A percentile compares a stretch with the other conserved stretches of the same genome.
These are phyloP conservation scores for Exserohilum turcica DNA, from an alignment of 2,329 filamentous ascomycete species.

Conservation along the genomic window DNA sequence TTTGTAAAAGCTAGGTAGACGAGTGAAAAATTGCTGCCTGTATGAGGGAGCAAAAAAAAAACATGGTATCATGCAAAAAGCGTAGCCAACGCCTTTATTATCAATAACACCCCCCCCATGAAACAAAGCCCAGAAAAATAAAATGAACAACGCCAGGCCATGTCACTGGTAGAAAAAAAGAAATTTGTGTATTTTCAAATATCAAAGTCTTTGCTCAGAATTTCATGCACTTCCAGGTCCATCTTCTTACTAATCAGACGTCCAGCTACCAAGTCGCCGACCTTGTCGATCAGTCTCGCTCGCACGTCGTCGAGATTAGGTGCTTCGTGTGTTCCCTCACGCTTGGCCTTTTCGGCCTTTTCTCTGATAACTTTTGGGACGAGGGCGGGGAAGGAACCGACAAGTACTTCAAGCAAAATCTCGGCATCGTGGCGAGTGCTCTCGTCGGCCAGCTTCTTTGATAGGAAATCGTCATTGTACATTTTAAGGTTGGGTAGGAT, in stretches of 20 bases:
- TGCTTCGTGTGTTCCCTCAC: conserved; percentile 46
- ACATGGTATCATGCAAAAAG: conserved; percentile 1
- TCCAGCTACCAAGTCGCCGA: conserved; percentile 48
- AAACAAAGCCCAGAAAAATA: not conserved
- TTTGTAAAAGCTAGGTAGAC: too few relatives aligned
- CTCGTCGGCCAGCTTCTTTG: conserved; percentile 58
- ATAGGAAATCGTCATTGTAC: conserved; percentile 64
- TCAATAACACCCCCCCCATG: not conserved
- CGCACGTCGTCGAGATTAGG: conserved; percentile 49
- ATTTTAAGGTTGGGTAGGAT: conserved; percentile 69
- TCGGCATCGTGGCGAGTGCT: conserved; percentile 63
- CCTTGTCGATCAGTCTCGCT: conserved; percentile 49
- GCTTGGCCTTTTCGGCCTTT: conserved; percentile 46
- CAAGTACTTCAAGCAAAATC: conserved; percentile 62
- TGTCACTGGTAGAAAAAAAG: not conserved
- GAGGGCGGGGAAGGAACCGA: conserved; percentile 61
- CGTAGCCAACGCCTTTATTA: not conserved
- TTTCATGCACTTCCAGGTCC: conserved; percentile 21
- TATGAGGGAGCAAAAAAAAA: not conserved
- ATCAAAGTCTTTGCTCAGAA: conserved; percentile 12
- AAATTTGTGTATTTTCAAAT: not conserved
- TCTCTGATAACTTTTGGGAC: conserved; percentile 8
- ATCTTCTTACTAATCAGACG: conserved; percentile 42
- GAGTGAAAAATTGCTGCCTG: not conserved
- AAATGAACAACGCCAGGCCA: too few relatives aligned